Conservation (phyloP, 2,329 filamentous ascomycete species). For the Orbilia quercus region DNA sequence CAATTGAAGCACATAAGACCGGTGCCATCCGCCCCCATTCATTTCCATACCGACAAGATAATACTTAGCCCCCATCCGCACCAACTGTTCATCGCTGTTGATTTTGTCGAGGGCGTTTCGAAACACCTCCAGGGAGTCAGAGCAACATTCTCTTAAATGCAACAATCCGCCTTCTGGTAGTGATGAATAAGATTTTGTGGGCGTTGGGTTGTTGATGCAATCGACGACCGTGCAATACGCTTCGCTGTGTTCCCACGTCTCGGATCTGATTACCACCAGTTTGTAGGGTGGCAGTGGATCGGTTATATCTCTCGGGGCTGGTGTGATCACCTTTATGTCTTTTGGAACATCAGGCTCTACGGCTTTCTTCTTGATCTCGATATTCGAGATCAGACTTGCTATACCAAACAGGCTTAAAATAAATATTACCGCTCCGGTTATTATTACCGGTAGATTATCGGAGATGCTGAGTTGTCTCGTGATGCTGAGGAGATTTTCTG, state of each 20-base stretch:
- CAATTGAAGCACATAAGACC: neutral
- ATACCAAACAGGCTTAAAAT: no score
- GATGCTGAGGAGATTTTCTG: no score
- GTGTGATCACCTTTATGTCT: no score
- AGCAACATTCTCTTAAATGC: neutral
- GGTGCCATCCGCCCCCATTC: neutral
- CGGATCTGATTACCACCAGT: conserved; percentile 2
- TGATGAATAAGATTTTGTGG: no score
- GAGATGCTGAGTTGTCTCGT: no score
- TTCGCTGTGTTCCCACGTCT: neutral
- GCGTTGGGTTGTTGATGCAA: neutral
- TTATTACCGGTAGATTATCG: no score
- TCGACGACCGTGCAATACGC: neutral
- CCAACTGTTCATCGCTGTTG: neutral
- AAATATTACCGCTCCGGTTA: no score
- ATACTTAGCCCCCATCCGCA: conserved; percentile 1
- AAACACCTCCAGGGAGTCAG: neutral
- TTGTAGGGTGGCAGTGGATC: conserved; percentile 5
- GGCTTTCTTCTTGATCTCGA: no score
- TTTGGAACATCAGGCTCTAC: no score
- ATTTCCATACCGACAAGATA: conserved; percentile 1
- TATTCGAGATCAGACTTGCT: no score
- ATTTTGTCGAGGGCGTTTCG: neutral
- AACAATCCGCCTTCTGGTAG: no score
- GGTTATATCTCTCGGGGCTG: no score